Evolutionary conservation across 1,139 yeast species (phyloP).

Genomic region (Yamadazyma kanchanaburiensis): DNA sequence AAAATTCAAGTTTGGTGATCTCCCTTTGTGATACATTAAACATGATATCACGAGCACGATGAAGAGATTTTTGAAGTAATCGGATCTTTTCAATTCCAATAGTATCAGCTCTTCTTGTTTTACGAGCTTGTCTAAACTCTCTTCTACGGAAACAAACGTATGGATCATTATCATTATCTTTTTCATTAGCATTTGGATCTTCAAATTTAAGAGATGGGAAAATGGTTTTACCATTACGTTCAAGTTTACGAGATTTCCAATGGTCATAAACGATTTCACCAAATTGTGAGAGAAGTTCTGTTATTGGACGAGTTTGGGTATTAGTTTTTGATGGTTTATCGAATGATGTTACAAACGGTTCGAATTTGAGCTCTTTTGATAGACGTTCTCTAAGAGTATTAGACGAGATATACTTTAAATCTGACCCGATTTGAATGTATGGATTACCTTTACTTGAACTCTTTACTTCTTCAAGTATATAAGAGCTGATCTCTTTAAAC

Average conservation of each 20-base stretch:
- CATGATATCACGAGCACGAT: constrained; percentile 69
- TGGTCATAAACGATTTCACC: constrained; percentile 74
- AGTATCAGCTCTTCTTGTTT: constrained; percentile 92
- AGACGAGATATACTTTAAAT: constrained; percentile 35
- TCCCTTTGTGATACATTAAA: constrained; percentile 76
- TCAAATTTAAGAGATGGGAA: constrained; percentile 80
- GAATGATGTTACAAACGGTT: constrained; percentile 43
- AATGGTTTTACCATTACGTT: constrained; percentile 65
- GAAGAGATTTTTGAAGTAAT: constrained; percentile 70
- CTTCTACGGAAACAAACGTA: constrained; percentile 94
- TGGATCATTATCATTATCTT: constrained; percentile 89
- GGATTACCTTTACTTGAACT: constrained; percentile 26
- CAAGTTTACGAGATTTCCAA: constrained; percentile 75
- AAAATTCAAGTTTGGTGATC: constrained; percentile 52
- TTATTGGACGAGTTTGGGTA: constrained; percentile 39
- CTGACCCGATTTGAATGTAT: constrained; percentile 26
- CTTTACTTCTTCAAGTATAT: constrained; percentile 36
- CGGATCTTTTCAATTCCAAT: constrained; percentile 85
- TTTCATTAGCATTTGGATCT: constrained; percentile 71
- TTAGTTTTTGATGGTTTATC: constrained; percentile 41
- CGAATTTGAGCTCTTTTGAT: constrained; percentile 36
- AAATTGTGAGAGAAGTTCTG: constrained; percentile 54
- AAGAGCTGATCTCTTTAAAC: constrained; percentile 62
- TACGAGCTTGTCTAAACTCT: constrained; percentile 92
- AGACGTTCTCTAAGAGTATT: constrained; percentile 37